Conservation (phyloP, 164 flowering plant genomes). For the Tetrastigma voinierianum region DNA sequence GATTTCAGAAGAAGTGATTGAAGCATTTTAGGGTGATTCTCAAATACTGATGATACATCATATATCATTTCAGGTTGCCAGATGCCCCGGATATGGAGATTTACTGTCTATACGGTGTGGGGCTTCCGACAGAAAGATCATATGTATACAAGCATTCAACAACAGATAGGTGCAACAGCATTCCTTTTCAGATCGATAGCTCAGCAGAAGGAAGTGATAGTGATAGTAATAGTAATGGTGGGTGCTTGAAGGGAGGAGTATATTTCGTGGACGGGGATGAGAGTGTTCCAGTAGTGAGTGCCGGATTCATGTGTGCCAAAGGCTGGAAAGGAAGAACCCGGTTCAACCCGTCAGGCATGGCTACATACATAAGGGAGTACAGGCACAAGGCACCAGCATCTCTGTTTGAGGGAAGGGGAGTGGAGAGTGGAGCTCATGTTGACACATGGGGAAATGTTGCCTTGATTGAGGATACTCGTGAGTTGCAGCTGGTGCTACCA, state of each 20-base stretch:
- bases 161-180: constrained; percentile 48
- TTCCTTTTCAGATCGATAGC: constrained; percentile 67
- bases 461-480: constrained; percentile 68
- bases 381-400: constrained; percentile 60
- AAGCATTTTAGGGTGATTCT: too few relatives aligned
- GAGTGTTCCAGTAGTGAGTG: constrained; percentile 64
- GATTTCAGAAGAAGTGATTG: too few relatives aligned
- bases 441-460: constrained; percentile 84
- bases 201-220: constrained; percentile 45
- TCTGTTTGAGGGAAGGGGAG: constrained; percentile 62
- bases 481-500: constrained; percentile 69
- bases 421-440: constrained; percentile 69
- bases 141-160: constrained; percentile 64
- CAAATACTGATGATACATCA: not conserved
- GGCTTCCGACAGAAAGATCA: constrained; percentile 77
- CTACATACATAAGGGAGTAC: constrained; percentile 59
- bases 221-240: too few relatives aligned
- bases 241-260: constrained; percentile 58
- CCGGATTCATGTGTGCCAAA: constrained; percentile 83
- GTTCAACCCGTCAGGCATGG: constrained; percentile 70
- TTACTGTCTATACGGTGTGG: constrained; percentile 65
- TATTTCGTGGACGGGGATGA: constrained; percentile 72
- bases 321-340: constrained; percentile 71
- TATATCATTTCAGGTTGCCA: constrained; percentile 51
- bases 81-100: constrained; percentile 84